A percentile compares a stretch with the other conserved stretches of the same genome.
These are phyloP conservation scores for Inonotus hispidus DNA, from an alignment of 1,284 basidiomycete genomes.

Conservation along the genomic window DNA sequence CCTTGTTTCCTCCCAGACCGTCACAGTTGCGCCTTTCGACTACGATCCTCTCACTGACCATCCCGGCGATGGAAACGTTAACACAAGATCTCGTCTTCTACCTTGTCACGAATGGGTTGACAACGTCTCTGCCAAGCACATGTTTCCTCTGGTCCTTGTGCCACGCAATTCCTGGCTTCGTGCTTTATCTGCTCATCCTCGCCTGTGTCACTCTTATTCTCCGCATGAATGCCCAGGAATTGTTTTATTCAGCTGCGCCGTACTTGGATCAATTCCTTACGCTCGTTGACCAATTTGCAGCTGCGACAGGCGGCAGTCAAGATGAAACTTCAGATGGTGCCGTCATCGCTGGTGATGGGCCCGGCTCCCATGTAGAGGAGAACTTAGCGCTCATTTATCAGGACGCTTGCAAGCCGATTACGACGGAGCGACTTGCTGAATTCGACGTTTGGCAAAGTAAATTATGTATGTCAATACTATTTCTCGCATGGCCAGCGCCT, in stretches of 20 bases:
- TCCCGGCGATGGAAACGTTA: not conserved
- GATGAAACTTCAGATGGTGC: not conserved
- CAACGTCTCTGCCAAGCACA: not conserved
- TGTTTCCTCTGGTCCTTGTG: not conserved
- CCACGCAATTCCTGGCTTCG: not conserved
- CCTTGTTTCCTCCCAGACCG: too few species aligned
- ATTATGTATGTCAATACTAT: too few species aligned
- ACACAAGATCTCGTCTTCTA: not conserved
- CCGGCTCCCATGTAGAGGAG: too few species aligned
- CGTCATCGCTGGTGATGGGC: too few species aligned
- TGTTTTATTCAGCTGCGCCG: not conserved
- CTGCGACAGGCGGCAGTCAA: not conserved
- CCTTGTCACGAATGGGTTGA: not conserved
- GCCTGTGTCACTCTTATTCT: slow-evolving; percentile 2
- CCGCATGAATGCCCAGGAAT: not conserved
- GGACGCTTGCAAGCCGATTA: too few species aligned
- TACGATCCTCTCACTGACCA: not conserved
- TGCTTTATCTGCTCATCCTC: not conserved
- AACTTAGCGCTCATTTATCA: too few species aligned
- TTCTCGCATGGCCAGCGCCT: too few species aligned
- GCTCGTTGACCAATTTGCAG: not conserved
- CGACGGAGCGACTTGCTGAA: too few species aligned
- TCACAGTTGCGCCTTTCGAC: too few species aligned
- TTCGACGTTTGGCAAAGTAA: too few species aligned
- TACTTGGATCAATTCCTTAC: not conserved